phyloP scores from a whole-genome alignment of 2,329 filamentous ascomycete genomes.

The Cyphellophora attinorum region DNA sequence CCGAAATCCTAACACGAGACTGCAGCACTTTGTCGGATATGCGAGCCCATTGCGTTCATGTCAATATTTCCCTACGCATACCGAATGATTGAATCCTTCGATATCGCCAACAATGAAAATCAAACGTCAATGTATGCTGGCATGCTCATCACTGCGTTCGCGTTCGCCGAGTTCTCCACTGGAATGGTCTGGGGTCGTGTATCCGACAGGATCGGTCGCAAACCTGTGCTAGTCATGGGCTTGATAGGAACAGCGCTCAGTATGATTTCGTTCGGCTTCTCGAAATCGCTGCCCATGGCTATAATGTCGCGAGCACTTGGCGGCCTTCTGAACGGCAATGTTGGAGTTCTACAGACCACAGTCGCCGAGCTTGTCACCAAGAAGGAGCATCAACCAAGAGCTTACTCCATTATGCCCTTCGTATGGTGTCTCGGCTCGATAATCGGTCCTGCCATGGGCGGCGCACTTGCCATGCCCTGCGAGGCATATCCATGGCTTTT shows the following conservation, averaged over 20 bases:
- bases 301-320: constrained; percentile 81
- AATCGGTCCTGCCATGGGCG: constrained; percentile 82
- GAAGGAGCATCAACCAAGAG: constrained; percentile 87
- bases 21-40: constrained; percentile 82
- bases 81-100: constrained; percentile 90
- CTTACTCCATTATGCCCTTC: constrained; percentile 95
- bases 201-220: constrained; percentile 85
- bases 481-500: constrained; percentile 71
- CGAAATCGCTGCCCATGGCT: constrained; percentile 70
- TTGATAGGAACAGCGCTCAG: constrained; percentile 84
- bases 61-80: constrained; percentile 98
- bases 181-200: constrained; percentile 87
- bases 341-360: constrained; percentile 89
- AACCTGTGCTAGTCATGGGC: constrained; percentile 84
- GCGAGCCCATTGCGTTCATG: constrained; percentile 98
- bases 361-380: constrained; percentile 88
- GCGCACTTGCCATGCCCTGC: constrained; percentile 78
- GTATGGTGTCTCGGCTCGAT: constrained; percentile 98
- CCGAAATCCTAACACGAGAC: constrained; percentile 11
- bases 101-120: constrained; percentile 66
- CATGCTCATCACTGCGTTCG: constrained; percentile 93
- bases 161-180: constrained; percentile 87
- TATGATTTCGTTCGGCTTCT: constrained; percentile 86
- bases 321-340: constrained; percentile 89
- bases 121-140: constrained; percentile 88